phyloP scores from a whole-genome alignment of 768 basidiomycete genomes.

The Lepiota venenata region DNA sequence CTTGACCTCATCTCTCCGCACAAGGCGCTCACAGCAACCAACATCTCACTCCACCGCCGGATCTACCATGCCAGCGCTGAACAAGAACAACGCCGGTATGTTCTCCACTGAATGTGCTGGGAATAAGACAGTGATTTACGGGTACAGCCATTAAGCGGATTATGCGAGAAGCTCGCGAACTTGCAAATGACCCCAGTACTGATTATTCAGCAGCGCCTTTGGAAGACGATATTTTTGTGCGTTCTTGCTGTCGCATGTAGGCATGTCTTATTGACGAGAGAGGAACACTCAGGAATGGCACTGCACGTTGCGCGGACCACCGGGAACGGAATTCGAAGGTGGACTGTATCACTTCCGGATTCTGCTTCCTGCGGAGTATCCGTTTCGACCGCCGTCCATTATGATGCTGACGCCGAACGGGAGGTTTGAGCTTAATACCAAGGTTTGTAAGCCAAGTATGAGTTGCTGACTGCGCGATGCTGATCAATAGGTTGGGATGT shows the following conservation, averaged over 20 bases:
- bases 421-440: constrained; percentile 94
- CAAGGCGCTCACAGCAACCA: background rate
- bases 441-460: constrained; percentile 47
- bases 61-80: constrained; percentile 42
- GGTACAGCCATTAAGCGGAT: constrained; percentile 87
- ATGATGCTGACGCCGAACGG: constrained; percentile 97
- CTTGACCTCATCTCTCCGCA: no score
- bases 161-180: constrained; percentile 92
- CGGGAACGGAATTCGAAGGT: constrained; percentile 88
- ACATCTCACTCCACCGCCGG: no score
- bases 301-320: constrained; percentile 89
- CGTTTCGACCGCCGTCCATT: constrained; percentile 93
- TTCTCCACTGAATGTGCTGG: constrained; percentile 1
- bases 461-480: background rate
- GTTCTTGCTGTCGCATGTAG: constrained; percentile 22
- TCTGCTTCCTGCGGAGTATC: constrained; percentile 88
- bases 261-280: background rate
- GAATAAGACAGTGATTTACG: background rate
- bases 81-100: constrained; percentile 89
- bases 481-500: background rate
- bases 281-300: constrained; percentile 74
- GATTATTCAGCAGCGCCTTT: constrained; percentile 86
- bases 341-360: constrained; percentile 97
- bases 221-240: constrained; percentile 91
- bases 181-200: constrained; percentile 78